Evolutionary conservation across 345 rosid species (phyloP), one percentile per base, ranked within the genome.

Genomic region (Moricandia arvensis): DNA sequence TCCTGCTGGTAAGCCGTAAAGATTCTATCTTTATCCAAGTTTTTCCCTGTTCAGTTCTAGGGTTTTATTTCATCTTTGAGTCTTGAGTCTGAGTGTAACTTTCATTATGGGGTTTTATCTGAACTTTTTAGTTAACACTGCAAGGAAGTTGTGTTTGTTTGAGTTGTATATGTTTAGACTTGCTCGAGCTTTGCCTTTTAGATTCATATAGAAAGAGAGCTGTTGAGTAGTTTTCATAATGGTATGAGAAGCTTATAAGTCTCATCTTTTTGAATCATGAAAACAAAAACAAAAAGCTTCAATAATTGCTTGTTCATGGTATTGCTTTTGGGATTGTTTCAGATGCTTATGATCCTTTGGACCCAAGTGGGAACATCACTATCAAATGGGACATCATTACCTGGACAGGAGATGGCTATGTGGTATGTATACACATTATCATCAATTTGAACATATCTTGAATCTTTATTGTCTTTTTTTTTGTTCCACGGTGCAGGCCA

Each of bases 331-430:
- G 27, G 47, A 3, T 69, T 57, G 59, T 70, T 45, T 55, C 80
- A 87, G 94, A 35, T 63, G 89, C 92, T 13, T 89, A 87, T 74
- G 92, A 91, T 80, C 90, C 92, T 26, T 59, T 91, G 67, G 96
- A 90, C 75, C 93, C 96, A 34, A 82, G 68, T 66, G 93, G 93
- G 37, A 90, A 90, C 80, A 71, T 90, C 59, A 90, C 93, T 24
- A 83, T 91, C 81, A 90, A 89, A 79, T 90, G 96, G 96, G 93
- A 90, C 62, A 80, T 90, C 24, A 80, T 83, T 70, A 86, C 86
- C 31, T 90, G 96, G 91, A 88, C 89, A 2, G 70, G 85, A 33
- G 96, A 90, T 80, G 96, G 96, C 29, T 90, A 87, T 82, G 84
- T 84, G 87, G 96, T 88, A 33, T 34, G 15, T 64, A 17, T 57